Evolutionary conservation across 805 yeast genomes (phyloP).

Genomic region (Yueomyces sp.): DNA sequence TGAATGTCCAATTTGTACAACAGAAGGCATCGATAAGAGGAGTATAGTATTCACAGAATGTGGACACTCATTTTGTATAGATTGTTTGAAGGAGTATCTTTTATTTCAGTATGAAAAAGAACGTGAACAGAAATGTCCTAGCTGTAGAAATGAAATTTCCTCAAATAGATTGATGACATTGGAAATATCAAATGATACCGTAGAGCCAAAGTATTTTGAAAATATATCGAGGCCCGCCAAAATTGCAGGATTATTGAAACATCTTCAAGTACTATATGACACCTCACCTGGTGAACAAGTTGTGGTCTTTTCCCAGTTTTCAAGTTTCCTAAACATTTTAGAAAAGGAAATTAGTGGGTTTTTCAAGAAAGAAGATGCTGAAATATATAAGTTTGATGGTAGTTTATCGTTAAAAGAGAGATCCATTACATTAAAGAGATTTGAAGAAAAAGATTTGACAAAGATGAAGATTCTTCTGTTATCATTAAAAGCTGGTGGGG

Average conservation of each 20-base stretch:
- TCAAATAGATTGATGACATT: conserved; percentile 29
- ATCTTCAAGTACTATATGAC: conserved; percentile 39
- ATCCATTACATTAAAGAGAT: conserved; percentile 42
- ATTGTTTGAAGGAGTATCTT: conserved; percentile 62
- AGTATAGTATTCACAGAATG: conserved; percentile 56
- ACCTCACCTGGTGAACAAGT: conserved; percentile 55
- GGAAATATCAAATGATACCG: conserved; percentile 11
- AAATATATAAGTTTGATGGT: conserved; percentile 70
- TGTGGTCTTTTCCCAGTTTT: conserved; percentile 85
- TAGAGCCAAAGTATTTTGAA: conserved; percentile 12
- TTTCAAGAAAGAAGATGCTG: conserved; percentile 20
- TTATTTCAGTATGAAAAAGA: conserved; percentile 44
- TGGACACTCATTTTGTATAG: conserved; percentile 66
- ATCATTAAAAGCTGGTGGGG: conserved; percentile 88
- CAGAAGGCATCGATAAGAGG: conserved; percentile 45
- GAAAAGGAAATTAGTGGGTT: conserved; percentile 45
- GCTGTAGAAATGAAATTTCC: conserved; percentile 50
- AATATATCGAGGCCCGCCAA: conserved; percentile 47
- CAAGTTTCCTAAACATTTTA: conserved; percentile 65
- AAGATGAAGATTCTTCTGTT: conserved; percentile 42
- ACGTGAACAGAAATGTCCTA: conserved; percentile 50
- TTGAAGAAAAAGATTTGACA: conserved; percentile 26
- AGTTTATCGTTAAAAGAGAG: conserved; percentile 55
- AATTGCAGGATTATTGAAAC: conserved; percentile 51
- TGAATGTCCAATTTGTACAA: conserved; percentile 81